Evolutionary conservation across 1,284 basidiomycete genomes (phyloP), one percentile per base, ranked within the genome.

Genomic region (Lentinula novae-zelandiae): DNA sequence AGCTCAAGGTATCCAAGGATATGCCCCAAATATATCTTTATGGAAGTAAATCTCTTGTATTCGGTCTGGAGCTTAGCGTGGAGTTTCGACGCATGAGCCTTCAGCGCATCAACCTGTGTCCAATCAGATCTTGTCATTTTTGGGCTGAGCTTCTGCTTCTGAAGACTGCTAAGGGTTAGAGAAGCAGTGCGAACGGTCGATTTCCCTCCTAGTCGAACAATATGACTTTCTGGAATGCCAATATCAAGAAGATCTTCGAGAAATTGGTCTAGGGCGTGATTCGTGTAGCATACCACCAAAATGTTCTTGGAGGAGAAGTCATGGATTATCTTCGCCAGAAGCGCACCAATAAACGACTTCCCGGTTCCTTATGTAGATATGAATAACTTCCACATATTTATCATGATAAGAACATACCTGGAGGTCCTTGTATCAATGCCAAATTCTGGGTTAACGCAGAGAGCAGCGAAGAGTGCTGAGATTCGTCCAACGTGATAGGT

Each of bases 221-320:
- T 79, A 40, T 64, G 71, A 0, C 56, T 7, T 1, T 62, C 46
- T 0, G 85, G 81, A 9, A 88, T 85, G 1, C 82, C 84, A 22
- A 84, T 82, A 49, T 81, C 75, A 5, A 88, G 65, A 0, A 88
- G 73, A 60, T 84, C 81, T 60, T 82, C 81, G 1, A 87, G 72
- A 58, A 88, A 84, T 61, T 86, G 82, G 63, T 88, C 85, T 0
- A 87, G 76, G 0, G 86, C 85, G 62, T 88, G 86, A 61, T 88
- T 88, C 0, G 86, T 88, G 62, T 81, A 88, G 65, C 85, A 87
- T 20, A 85, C 82, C 3, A 88, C 84, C 7, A 87, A 76, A 15
- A 88, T 83, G 2, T 66, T 81, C 58, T 78, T 71, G 0, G 66
- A 20, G 0, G 80, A 79, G 56, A 70, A 71, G 42, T 83, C 76